These are phyloP conservation scores for Boletus pseudo-olivaceus DNA, from an alignment of 768 basidiomycete genomes.

Conservation along the genomic window DNA sequence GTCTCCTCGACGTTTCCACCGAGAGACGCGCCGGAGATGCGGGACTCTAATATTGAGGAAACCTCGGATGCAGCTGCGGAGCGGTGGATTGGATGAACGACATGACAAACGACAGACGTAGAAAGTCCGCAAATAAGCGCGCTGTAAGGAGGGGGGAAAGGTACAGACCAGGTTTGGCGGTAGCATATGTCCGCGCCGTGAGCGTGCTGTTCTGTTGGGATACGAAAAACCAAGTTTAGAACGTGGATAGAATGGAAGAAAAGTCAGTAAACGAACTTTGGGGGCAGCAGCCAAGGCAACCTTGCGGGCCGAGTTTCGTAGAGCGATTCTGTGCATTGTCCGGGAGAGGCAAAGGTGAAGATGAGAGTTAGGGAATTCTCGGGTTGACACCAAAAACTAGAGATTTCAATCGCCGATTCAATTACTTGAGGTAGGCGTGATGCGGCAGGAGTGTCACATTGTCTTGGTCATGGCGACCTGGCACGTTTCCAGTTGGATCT, in stretches of 20 bases:
- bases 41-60: constrained; percentile 97
- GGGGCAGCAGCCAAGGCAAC: constrained; percentile 64
- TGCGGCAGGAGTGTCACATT: constrained; percentile 7
- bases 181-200: constrained; percentile 85
- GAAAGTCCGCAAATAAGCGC: constrained; percentile 8
- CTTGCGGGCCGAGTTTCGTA: constrained; percentile 80
- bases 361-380: constrained; percentile 41
- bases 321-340: constrained; percentile 80
- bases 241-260: constrained; percentile 9
- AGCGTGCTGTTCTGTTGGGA: constrained; percentile 39
- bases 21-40: constrained; percentile 89
- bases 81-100: constrained; percentile 30
- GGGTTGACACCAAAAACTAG: constrained; percentile 32
- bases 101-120: constrained; percentile 5
- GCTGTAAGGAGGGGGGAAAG: not conserved
- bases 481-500: constrained; percentile 23
- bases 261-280: constrained; percentile 44
- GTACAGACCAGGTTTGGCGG: constrained; percentile 90
- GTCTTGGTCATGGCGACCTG: constrained; percentile 18
- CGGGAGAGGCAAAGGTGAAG: constrained; percentile 41
- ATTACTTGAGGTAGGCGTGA: constrained; percentile 9
- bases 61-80: constrained; percentile 94
- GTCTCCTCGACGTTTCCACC: constrained; percentile 98
- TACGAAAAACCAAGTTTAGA: constrained; percentile 7
- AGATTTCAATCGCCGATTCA: constrained; percentile 31